These are phyloP conservation scores for Pseudocercospora cruenta DNA, from an alignment of 2,329 filamentous ascomycete genomes.

Conservation along the genomic window DNA sequence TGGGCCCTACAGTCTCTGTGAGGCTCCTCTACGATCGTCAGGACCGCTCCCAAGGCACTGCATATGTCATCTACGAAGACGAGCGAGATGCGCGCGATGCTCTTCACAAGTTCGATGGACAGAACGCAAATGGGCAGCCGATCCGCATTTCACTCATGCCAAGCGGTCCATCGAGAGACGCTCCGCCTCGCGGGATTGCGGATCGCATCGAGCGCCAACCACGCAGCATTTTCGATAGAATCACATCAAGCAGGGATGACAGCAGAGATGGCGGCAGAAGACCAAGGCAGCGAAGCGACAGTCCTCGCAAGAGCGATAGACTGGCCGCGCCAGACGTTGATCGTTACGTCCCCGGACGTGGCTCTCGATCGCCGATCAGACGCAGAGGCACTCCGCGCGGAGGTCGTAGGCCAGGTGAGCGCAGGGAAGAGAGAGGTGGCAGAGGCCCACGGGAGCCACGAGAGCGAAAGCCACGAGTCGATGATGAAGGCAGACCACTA, in stretches of 20 bases:
- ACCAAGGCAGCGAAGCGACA: constrained; percentile 44
- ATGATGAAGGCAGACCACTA: constrained; percentile 51
- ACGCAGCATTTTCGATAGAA: constrained; percentile 69
- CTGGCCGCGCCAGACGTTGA: constrained; percentile 72
- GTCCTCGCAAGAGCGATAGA: constrained; percentile 54
- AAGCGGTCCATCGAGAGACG: constrained; percentile 40
- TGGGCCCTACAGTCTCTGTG: constrained; percentile 71
- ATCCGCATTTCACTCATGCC: constrained; percentile 73
- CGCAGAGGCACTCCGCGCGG: constrained; percentile 54
- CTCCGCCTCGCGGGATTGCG: constrained; percentile 45
- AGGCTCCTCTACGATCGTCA: constrained; percentile 82
- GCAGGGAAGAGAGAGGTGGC: constrained; percentile 48
- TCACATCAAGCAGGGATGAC: constrained; percentile 45
- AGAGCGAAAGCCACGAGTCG: constrained; percentile 35
- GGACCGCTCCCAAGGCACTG: constrained; percentile 82
- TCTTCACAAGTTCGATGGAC: constrained; percentile 80
- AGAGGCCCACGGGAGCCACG: constrained; percentile 38
- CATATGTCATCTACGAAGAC: constrained; percentile 78
- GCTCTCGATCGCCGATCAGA: constrained; percentile 59
- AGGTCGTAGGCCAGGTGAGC: constrained; percentile 51
- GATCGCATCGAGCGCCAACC: constrained; percentile 54
- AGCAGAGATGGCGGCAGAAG: constrained; percentile 36
- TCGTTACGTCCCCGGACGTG: constrained; percentile 71
- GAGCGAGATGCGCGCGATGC: constrained; percentile 73
- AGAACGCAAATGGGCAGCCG: constrained; percentile 82